A percentile compares a stretch with the other conserved stretches of the same genome.
These are phyloP conservation scores for Medicago lupulina DNA, from an alignment of 306 rosid genomes.

Conservation along the genomic window DNA sequence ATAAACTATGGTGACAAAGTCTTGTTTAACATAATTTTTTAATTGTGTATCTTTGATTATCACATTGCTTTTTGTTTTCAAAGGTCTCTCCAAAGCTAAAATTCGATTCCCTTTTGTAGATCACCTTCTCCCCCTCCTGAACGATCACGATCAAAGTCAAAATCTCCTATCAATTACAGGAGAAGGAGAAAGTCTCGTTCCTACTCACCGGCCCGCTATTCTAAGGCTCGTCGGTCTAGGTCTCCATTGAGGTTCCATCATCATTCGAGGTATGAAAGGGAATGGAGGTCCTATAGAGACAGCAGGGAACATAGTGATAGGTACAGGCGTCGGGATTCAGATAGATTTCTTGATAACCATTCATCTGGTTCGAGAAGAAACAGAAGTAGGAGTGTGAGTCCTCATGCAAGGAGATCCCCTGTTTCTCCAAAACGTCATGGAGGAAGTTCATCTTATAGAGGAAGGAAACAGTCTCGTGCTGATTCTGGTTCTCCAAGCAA, in stretches of 20 bases:
- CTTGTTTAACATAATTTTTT: not conserved
- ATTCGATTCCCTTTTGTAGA: conserved; percentile 51
- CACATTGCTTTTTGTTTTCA: not conserved
- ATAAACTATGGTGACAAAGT: conserved; percentile 15
- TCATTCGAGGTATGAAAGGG: conserved; percentile 62
- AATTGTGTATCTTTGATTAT: not conserved
- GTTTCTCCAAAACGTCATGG: conserved; percentile 71
- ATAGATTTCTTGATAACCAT: conserved; percentile 63
- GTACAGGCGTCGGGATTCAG: conserved; percentile 72
- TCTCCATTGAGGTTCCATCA: conserved; percentile 78
- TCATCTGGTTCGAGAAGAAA: conserved; percentile 66
- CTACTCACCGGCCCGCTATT: conserved; percentile 75
- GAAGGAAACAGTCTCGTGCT: conserved; percentile 60
- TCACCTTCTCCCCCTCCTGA: conserved; percentile 74
- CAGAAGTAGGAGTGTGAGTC: conserved; percentile 80
- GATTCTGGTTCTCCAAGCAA: conserved; percentile 72
- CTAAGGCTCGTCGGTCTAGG: conserved; percentile 74
- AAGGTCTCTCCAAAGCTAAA: conserved; percentile 33
- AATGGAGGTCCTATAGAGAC: conserved; percentile 67
- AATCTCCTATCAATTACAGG: conserved; percentile 76
- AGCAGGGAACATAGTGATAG: conserved; percentile 68
- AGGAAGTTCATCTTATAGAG: conserved; percentile 71
- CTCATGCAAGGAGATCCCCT: conserved; percentile 66
- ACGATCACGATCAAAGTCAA: conserved; percentile 78
- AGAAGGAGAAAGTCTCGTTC: conserved; percentile 85